phyloP scores from a whole-genome alignment of 2,329 filamentous ascomycete genomes.

The Aspergillus ustus region DNA sequence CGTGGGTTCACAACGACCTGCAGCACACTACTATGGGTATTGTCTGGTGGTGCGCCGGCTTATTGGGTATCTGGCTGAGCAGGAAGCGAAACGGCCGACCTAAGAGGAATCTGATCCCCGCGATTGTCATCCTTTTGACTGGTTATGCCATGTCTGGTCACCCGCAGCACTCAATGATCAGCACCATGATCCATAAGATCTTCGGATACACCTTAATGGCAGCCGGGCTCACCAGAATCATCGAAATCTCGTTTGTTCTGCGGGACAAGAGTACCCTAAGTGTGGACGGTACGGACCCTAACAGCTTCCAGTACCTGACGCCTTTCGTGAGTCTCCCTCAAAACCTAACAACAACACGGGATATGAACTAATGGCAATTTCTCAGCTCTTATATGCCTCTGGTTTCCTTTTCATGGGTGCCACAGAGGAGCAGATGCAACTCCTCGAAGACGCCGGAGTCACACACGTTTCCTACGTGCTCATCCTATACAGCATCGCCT shows the following conservation, averaged over 20 bases:
- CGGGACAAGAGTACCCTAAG: conserved; percentile 69
- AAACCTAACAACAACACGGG: background rate
- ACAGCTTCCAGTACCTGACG: conserved; percentile 73
- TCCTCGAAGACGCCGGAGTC: conserved; percentile 74
- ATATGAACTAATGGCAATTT: conserved; percentile 31
- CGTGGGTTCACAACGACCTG: conserved; percentile 91
- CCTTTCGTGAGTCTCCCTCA: conserved; percentile 65
- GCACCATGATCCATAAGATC: conserved; percentile 82
- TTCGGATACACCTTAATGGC: conserved; percentile 97
- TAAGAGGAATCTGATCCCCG: conserved; percentile 91
- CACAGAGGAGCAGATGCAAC: conserved; percentile 91
- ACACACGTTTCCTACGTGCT: conserved; percentile 92
- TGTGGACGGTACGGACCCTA: conserved; percentile 70
- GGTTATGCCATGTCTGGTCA: conserved; percentile 96
- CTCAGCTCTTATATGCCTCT: conserved; percentile 82
- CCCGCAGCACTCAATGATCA: conserved; percentile 80
- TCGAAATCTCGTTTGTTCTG: conserved; percentile 89
- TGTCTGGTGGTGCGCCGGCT: conserved; percentile 94
- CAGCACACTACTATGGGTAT: conserved; percentile 99
- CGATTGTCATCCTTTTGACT: conserved; percentile 86
- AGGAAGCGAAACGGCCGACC: conserved; percentile 80
- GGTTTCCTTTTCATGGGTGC: conserved; percentile 98
- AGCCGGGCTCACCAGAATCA: conserved; percentile 78
- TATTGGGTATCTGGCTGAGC: conserved; percentile 91
- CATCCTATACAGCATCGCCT: conserved; percentile 87